Evolutionary conservation across 108 stramenopile genomes (phyloP), one percentile per base, ranked within the genome.

Genomic region (Pseudonitzschia pungens): DNA sequence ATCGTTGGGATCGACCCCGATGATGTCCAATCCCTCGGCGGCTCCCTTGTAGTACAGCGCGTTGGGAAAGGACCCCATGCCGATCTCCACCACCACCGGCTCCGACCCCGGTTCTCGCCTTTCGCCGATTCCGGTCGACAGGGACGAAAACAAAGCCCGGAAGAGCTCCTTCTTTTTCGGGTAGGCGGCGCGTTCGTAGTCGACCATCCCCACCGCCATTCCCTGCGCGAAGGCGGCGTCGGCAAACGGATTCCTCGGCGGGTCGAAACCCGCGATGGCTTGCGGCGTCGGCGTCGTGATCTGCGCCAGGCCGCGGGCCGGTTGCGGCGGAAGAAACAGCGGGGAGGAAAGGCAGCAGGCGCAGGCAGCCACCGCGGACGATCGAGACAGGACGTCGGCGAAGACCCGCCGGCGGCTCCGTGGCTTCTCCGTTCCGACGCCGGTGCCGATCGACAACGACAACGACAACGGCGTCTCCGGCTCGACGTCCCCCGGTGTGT

Each of bases 21-120:
- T 75, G 36, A 86, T 86, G 43, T 86, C 83, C 12, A 84, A 52
- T 20, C 66, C 70, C 40, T 21, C 40, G 12, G 52, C 32, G 31
- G 12, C 42, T 6, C 45, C 45, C 36, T 41, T 64, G 57, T 81
- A 86, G 57, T 78, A 86, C 20, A 72, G 69, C 8, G 85, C 82
- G 73, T 86, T 86, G n/a, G 85, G 85, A 41, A 86, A 84, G 29
- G 82, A 75, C 6, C 85, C 85, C 77, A 84, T 79, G 9, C 85
- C 85, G 45, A 86, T 68, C 63, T 86, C 85, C 42, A 84, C 74
- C 28, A 85, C 60, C 2, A 78, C 65, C 10, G 83, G 82, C 42
- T 75, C 75, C 7, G n/a, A 52, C 20, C 53, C n/a, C 24, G n/a
- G 11, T 58, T 15, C 20, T 58, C 26, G 29, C 29, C 27, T 20